phyloP scores from a whole-genome alignment of 1,284 basidiomycete genomes.

The Sporisorium exsertum region DNA sequence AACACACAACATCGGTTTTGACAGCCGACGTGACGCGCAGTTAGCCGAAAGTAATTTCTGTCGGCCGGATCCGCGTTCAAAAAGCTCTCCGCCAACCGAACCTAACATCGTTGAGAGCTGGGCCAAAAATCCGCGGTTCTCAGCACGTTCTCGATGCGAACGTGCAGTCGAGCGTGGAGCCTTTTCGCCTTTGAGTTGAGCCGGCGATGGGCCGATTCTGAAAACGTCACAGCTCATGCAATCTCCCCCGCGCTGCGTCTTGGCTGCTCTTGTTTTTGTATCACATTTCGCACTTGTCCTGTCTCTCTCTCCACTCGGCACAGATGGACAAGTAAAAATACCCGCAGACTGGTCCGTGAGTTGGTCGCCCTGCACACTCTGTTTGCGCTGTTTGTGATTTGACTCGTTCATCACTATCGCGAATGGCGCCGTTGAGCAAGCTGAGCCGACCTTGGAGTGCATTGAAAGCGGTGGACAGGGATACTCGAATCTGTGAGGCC shows the following conservation, averaged over 20 bases:
- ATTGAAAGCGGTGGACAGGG: background rate
- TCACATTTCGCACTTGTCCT: background rate
- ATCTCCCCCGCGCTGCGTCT: background rate
- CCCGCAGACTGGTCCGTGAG: background rate
- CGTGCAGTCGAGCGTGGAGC: background rate
- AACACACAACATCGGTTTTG: background rate
- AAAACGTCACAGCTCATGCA: background rate
- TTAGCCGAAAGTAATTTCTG: slow-evolving; percentile 3
- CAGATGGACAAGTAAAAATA: background rate
- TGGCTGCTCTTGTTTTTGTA: background rate
- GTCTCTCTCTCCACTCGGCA: background rate
- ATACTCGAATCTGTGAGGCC: no score
- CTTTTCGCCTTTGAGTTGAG: slow-evolving; percentile 1
- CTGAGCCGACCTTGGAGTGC: background rate
- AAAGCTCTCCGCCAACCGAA: no score
- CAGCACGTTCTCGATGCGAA: background rate
- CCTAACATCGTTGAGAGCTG: background rate
- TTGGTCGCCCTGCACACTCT: background rate
- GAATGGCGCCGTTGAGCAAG: background rate
- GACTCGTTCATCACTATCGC: background rate
- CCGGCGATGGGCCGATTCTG: slow-evolving; percentile 3
- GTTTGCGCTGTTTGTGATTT: background rate
- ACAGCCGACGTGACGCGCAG: slow-evolving; percentile 9
- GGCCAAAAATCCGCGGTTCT: background rate
- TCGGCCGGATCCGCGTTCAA: slow-evolving; percentile 1